Conservation (phyloP, 345 rosid genomes). For the Syzygium aqueum region DNA sequence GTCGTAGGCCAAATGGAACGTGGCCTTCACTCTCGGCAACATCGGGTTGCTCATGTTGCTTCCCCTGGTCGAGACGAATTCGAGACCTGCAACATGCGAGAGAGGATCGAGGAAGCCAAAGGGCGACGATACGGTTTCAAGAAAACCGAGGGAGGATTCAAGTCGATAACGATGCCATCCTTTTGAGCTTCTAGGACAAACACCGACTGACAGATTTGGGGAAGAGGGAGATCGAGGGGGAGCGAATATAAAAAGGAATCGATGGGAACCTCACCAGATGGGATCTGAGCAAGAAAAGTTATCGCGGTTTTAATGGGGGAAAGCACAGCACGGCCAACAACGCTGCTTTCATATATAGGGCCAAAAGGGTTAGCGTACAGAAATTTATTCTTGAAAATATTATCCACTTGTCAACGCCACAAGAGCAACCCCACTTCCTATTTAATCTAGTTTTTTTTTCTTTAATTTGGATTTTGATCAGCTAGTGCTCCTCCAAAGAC, state of each 20-base stretch:
- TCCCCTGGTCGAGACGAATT: background rate
- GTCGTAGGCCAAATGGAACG: conserved; percentile 26
- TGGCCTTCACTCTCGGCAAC: conserved; percentile 25
- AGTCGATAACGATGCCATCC: background rate
- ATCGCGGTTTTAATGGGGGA: background rate
- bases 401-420: too few relatives aligned
- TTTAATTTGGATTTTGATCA: background rate
- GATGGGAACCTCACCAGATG: background rate
- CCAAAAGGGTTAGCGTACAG: background rate
- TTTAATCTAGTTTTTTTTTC: background rate
- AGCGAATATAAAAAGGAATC: background rate
- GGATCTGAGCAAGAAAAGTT: background rate
- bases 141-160: background rate
- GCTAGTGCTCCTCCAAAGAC: background rate
- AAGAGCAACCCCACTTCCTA: too few relatives aligned
- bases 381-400: too few relatives aligned
- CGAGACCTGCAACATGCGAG: background rate
- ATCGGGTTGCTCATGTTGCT: conserved; percentile 29
- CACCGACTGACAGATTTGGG: background rate
- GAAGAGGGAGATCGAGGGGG: background rate
- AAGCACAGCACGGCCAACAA: background rate
- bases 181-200: background rate
- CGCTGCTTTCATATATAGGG: background rate
- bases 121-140: background rate
- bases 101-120: background rate